Percentiles rank a stretch among this genome's conserved stretches.
phyloP scores from a whole-genome alignment of 2,329 filamentous ascomycete genomes.

The Colletotrichum agaves region DNA sequence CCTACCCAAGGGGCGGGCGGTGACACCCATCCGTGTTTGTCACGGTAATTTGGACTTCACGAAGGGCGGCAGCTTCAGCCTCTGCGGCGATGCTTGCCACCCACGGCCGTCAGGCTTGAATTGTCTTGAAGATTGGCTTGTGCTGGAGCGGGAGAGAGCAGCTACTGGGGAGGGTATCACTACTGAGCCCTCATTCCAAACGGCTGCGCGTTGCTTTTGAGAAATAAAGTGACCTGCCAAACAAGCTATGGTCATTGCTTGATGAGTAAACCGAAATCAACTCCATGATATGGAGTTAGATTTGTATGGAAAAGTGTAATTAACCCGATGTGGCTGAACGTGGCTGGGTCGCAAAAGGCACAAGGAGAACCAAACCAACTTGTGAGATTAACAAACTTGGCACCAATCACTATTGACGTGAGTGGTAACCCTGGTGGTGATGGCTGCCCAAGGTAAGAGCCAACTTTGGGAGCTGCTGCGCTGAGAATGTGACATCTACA shows the following conservation, averaged over 20 bases:
- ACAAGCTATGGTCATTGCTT: constrained; percentile 26
- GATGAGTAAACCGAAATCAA: constrained; percentile 16
- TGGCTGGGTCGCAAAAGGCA: too few relatives aligned
- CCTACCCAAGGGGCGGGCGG: constrained; percentile 5
- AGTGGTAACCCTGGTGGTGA: background rate
- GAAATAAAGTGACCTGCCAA: constrained; percentile 22
- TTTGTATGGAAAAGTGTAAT: too few relatives aligned
- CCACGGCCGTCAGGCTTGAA: background rate
- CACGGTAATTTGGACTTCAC: background rate
- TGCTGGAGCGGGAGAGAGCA: constrained; percentile 9
- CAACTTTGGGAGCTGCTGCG: background rate
- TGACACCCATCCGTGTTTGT: background rate
- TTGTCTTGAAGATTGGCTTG: constrained; percentile 9
- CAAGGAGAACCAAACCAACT: too few relatives aligned
- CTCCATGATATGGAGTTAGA: too few relatives aligned
- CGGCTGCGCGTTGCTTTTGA: constrained; percentile 13
- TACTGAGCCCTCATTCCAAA: background rate
- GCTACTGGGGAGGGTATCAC: constrained; percentile 8
- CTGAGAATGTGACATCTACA: constrained; percentile 31
- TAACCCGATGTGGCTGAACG: too few relatives aligned
- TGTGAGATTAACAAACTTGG: background rate
- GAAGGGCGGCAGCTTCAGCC: constrained; percentile 11
- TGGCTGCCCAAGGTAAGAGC: background rate
- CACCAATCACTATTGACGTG: background rate
- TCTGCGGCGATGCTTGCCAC: constrained; percentile 10